Percentiles rank a stretch among this genome's conserved stretches.
Conservation (phyloP, 2,329 filamentous ascomycete species). For the Verticillium zaregamsianum region DNA sequence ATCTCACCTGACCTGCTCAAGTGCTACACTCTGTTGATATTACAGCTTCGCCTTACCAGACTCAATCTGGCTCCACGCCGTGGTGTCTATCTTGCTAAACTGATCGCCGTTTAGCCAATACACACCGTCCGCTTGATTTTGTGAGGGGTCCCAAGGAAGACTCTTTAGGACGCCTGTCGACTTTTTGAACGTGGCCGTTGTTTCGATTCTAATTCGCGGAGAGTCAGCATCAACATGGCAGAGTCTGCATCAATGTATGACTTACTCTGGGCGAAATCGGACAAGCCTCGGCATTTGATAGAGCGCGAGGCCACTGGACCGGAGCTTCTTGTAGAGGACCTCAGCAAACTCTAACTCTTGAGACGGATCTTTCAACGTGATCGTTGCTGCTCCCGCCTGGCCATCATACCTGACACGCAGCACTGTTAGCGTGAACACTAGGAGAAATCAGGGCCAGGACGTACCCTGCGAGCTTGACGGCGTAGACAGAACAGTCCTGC, state of each 20-base stretch:
- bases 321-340: neutral
- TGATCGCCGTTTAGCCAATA: constrained; percentile 2
- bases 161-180: neutral
- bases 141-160: neutral
- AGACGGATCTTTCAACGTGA: neutral
- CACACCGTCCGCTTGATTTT: neutral
- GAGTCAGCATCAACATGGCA: neutral
- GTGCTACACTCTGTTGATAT: too few relatives aligned
- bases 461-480: neutral
- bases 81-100: neutral
- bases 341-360: neutral
- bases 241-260: neutral
- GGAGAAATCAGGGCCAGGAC: neutral
- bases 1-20: too few relatives aligned
- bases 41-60: neutral
- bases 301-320: neutral
- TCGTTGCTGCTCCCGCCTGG: neutral
- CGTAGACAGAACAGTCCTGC: neutral
- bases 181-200: constrained; percentile 1
- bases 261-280: neutral
- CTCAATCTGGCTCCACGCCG: neutral
- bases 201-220: neutral
- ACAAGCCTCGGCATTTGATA: constrained; percentile 1
- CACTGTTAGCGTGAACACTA: neutral
- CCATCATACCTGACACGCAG: neutral